Evolutionary conservation across 257 asterid species (phyloP), one percentile per base, ranked within the genome.

Genomic region (Lithospermum erythrorhizon): DNA sequence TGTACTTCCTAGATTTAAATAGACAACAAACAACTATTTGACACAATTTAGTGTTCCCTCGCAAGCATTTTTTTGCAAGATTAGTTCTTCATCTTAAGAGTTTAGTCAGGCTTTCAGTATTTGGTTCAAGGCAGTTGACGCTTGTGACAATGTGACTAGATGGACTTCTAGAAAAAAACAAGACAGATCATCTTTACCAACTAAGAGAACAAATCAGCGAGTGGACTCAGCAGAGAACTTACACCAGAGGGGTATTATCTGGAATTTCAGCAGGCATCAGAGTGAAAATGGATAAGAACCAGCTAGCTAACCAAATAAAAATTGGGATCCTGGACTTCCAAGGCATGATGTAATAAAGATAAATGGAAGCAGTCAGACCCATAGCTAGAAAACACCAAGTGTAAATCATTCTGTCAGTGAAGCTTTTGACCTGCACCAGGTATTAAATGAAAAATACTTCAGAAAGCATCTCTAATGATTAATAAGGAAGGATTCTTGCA

Each of bases 221-320:
- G 35, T 18, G 15, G n/a, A 51, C 23, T 20, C 15, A 4, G 41
- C 53, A 32, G 25, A 29, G 25, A 49, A 70, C 98, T 76, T 83
- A 93, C 97, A 93, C 98, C 47, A 93, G 78, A 59, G 61, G 63
- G 68, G 94, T 89, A 72, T 88, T 86, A 70, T 93, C 98, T 56
- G 98, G 97, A 81, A 93, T 93, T 84, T 93, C 90, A 71, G 97
- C 94, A 61, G 99, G 97, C 95, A 93, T 86, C 86, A 93, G 72
- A 49, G 97, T 93, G 67, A 93, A 93, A 53, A 72, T 24, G 21
- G 99, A 86, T 72, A 93, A 73, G 72, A 80, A 84, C 94, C 95
- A 93, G 68, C 87, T 82, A 16, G 95, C 73, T 10, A 81, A 65
- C 89, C 89, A 86, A 51, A 84, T 71, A 68, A 79, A 83, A 73